Conservation (phyloP, 2,329 filamentous ascomycete genomes). For the Orbilia blumenaviensis region DNA sequence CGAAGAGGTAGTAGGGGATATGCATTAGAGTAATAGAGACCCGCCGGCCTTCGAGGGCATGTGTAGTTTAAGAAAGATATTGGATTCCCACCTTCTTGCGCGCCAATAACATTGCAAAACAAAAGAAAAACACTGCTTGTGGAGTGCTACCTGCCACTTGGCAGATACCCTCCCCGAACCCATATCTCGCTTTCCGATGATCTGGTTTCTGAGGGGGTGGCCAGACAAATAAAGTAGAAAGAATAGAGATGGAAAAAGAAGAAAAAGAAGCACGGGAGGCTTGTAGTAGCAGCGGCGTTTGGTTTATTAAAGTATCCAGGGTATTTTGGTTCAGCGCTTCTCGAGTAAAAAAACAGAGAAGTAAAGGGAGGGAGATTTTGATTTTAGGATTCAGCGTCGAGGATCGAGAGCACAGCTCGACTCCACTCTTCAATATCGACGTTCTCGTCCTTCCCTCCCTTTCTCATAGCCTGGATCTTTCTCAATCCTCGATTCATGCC, state of each 20-base stretch:
- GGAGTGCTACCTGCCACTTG: slow-evolving; percentile 3
- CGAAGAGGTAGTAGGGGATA: background rate
- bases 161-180: background rate
- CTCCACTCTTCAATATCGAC: slow-evolving; percentile 54
- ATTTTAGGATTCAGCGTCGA: slow-evolving; percentile 43
- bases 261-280: background rate
- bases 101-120: background rate
- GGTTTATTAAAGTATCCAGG: background rate
- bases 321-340: background rate
- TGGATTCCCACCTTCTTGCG: background rate
- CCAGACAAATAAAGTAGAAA: too few species aligned
- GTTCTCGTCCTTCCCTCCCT: slow-evolving; percentile 52
- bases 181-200: too few species aligned
- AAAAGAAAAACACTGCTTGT: too few species aligned
- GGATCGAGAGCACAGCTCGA: slow-evolving; percentile 45
- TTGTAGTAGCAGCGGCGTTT: background rate
- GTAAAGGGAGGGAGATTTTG: too few species aligned
- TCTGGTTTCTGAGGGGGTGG: too few species aligned
- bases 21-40: background rate
- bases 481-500: slow-evolving; percentile 49
- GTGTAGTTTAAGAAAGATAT: background rate
- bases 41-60: too few species aligned
- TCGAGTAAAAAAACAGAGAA: too few species aligned
- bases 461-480: slow-evolving; percentile 49
- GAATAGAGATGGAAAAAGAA: background rate